phyloP scores from a whole-genome alignment of 202 grass and related monocot species.

The Bolboschoenoplectus hybrid region DNA sequence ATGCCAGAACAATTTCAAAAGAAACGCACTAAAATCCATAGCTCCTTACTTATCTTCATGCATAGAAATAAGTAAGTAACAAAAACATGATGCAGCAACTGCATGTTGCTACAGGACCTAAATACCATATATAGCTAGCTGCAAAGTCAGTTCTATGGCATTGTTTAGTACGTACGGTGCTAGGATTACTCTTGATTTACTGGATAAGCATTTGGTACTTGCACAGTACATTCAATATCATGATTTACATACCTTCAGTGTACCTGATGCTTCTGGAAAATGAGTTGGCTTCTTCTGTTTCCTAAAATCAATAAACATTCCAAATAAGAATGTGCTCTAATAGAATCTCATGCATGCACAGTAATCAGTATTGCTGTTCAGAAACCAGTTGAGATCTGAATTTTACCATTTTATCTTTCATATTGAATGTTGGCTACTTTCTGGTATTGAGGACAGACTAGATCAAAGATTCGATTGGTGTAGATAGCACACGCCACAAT shows the following conservation, averaged over 20 bases:
- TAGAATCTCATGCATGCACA: neutral
- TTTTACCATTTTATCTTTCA: constrained; percentile 20
- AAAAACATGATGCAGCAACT: neutral
- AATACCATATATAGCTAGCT: constrained; percentile 25
- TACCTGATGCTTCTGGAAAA: constrained; percentile 14
- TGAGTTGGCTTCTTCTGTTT: constrained; percentile 22
- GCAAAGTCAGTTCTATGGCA: neutral
- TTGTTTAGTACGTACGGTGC: neutral
- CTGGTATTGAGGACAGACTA: neutral
- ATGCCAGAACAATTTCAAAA: neutral
- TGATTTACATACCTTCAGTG: constrained; percentile 4
- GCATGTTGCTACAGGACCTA: neutral
- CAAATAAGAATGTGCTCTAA: constrained; percentile 14
- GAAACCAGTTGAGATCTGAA: constrained; percentile 11
- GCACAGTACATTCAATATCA: neutral
- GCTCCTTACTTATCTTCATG: neutral
- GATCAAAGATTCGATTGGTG: neutral
- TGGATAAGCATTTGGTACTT: constrained; percentile 17
- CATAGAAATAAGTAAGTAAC: neutral
- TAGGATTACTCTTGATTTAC: neutral
- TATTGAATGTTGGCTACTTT: neutral
- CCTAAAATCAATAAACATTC: constrained; percentile 7
- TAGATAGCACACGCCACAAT: neutral
- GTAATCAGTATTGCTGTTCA: neutral
- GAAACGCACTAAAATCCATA: neutral